Base-by-base conservation (phyloP, 2,329 filamentous ascomycete genomes). In the Amauroascus niger region DNA sequence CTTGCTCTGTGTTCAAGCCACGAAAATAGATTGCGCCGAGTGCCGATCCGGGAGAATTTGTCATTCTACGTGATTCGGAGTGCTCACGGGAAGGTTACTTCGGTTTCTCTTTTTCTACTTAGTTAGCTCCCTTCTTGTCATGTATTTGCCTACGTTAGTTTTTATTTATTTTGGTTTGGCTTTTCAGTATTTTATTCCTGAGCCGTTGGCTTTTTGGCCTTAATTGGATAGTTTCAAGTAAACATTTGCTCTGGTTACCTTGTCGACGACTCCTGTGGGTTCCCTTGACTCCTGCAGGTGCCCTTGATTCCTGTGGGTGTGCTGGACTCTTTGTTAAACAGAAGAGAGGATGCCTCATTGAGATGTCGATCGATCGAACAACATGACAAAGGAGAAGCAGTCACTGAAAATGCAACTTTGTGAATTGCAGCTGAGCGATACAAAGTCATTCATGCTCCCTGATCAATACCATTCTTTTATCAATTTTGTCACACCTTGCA, bases 91-190 rank as follows among this genome's bases (percentile, higher is more conserved):
- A n/a, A n/a, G 40, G 57, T n/a, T 62, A 58, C 55, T 57, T 55
- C 49, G 62, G 43, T 16, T 43, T 58, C 61, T 55, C 55, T 57
- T 62, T n/a, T 60, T 62, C 8, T 8, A 20, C 32, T 52, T 46
- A 39, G 40, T 46, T 39, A 18, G 32, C 41, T 64, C 57, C 56
- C 62, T 69, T 69, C 65, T 66, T 67, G 63, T 67, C 62, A 67
- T 68, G 66, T 69, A 68, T 63, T 68, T 64, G 62, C 59, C 64
- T 63, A 67, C 62, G 63, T 61, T 68, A 66, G 66, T 66, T 64
- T 64, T 67, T 61, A 59, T 55, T 59, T 58, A 57, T 59, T 61
- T 59, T 59, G 57, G 53, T 59, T 58, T 54, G 39, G 41, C 39
- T 52, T 47, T 37, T 4, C 3, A 24, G 6, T 24, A 24, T 9